Base-by-base conservation (phyloP, 768 basidiomycete species). In the Calvatia gigantea region DNA sequence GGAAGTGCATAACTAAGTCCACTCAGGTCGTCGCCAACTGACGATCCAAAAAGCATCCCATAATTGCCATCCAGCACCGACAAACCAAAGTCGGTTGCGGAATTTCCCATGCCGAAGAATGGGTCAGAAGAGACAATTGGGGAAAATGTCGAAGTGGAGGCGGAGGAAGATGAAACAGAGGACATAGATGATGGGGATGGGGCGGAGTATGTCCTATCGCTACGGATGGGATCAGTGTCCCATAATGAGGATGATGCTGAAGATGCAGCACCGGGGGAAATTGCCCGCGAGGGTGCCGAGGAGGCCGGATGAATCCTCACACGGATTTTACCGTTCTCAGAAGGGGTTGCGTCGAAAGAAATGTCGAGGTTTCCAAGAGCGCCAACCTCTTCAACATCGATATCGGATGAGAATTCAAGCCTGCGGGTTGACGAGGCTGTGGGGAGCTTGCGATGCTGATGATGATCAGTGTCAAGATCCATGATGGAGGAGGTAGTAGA, bases 251-350 rank as follows among this genome's bases (percentile, higher is more conserved):
- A 61, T 54, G 60, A 60, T 43, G 58, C 45, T 46, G 54, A 56
- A 32, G 58, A 61, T 17, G 59, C 54, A 3, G 57, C 49, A 29
- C 59, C 60, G 28, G 72, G 73, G 11, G 74, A 75, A 9, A 69
- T 62, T 19, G 72, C 74, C 50, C 76, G 67, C 38, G 69, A 75
- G 21, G 77, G 76, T 14, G 72, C 65, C 60, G 78, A 72, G 3
- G 82, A 73, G 6, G 81, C 74, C 41, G 84, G 81, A 62, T 89
- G 85, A 60, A 89, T 87, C 60, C 84, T 79, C 38, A 89, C 86
- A 50, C 84, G 84, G 61, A 89, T 85, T 70, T 82, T 86, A 56
- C 87, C 85, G 64, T 86, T 81, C 60, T 85, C 79, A 46, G 77
- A 75, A 29, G 84, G 74, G 38, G 75, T 77, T 43, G 86, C 72